Evolutionary conservation across 1,139 yeast genomes (phyloP).

Genomic region (Geotrichum cucujoidarum): DNA sequence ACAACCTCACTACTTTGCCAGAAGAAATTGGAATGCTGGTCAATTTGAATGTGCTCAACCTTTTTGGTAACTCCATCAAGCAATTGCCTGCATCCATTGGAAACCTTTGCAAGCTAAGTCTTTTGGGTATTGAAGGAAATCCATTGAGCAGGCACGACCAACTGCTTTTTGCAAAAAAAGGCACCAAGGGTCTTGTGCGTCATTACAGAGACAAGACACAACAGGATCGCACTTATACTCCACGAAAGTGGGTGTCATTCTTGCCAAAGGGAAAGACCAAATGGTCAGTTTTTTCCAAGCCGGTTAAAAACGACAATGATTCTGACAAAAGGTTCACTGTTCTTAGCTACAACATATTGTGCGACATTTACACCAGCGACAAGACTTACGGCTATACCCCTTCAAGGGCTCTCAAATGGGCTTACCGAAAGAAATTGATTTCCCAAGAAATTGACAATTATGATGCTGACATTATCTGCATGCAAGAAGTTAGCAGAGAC

Average conservation of each 20-base stretch:
- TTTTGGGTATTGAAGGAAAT: constrained; percentile 91
- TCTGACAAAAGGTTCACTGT: constrained; percentile 58
- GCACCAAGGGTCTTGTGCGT: constrained; percentile 83
- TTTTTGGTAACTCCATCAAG: constrained; percentile 79
- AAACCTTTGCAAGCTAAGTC: constrained; percentile 73
- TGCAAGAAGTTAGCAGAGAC: constrained; percentile 91
- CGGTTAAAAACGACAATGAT: too few relatives aligned
- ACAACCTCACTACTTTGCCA: constrained; percentile 67
- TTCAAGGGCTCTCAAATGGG: constrained; percentile 95
- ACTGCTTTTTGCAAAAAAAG: constrained; percentile 68
- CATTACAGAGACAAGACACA: too few relatives aligned
- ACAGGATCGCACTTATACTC: too few relatives aligned
- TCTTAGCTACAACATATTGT: constrained; percentile 82
- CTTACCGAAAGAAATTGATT: constrained; percentile 71
- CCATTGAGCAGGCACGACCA: constrained; percentile 66
- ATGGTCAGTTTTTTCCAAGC: too few relatives aligned
- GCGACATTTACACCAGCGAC: constrained; percentile 93
- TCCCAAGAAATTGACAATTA: constrained; percentile 63
- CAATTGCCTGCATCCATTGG: constrained; percentile 83
- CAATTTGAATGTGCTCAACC: constrained; percentile 72
- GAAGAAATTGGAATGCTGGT: constrained; percentile 77
- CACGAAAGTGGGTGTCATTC: too few relatives aligned
- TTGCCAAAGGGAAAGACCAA: too few relatives aligned
- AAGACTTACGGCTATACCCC: constrained; percentile 92
- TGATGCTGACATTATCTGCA: constrained; percentile 73